Base-by-base conservation (phyloP, 768 basidiomycete species). In the Agrocybe pediades region DNA sequence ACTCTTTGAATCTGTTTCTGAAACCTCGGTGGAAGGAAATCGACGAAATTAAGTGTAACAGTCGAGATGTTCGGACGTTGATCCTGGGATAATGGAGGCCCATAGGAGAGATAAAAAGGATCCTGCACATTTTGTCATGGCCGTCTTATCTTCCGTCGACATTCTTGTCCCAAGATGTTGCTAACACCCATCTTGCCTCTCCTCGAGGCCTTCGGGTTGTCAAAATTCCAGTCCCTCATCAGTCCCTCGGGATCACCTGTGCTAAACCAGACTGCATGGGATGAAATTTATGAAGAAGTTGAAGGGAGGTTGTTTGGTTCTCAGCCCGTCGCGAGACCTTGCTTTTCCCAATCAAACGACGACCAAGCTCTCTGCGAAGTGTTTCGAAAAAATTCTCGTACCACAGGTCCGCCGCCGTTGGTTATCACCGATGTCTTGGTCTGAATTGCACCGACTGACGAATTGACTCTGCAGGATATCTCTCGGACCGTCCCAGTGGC, bases 321-420 rank as follows among this genome's bases (percentile, higher is more conserved):
- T 1, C 33, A 30, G 7, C 65, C 65, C 0, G 65, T 65, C 25
- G 55, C 63, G 11, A 42, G 58, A 40, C 58, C 65, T 1, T 67
- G 65, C 48, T 67, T 58, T 48, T 36, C 49, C 33, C 33, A 54
- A 21, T 23, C 49, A 49, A 11, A 44, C 9, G 61, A 49, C 30
- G 46, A 57, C 29, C 62, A 62, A 2, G 30, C 60, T 5, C 57
- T 44, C 19, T 65, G 63, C 41, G 16, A 33, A 1, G 19, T 40
- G 11, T 36, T 62, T 6, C 48, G 49, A 19, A 44, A 51, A 16
- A 41, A 44, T 23, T 67, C 65, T 41, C n/a, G 51, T 17, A 57
- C 63, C 20, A 60, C 60, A 55, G 24, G 65, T 65, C 25, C 29
- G 56, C 26, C 1, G 17, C 24, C 6, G 2, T 21, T 29, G 27